Conservation (phyloP, 2,329 filamentous ascomycete genomes). For the Pochonia chlamydosporia region DNA sequence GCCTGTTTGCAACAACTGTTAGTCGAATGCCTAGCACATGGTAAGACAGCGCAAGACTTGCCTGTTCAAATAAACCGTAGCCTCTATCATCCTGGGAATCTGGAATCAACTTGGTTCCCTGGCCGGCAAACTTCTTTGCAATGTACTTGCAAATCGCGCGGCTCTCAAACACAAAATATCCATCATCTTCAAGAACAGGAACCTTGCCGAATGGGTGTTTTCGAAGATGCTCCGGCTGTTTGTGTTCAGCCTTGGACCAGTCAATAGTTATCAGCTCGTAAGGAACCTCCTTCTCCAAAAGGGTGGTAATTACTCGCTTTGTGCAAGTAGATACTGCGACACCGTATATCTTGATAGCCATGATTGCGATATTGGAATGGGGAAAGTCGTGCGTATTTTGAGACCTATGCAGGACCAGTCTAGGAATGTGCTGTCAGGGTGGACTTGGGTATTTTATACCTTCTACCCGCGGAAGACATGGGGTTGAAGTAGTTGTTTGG, state of each 20-base stretch:
- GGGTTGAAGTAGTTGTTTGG: too few species aligned
- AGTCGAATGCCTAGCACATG: background rate
- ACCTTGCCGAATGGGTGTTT: constrained; percentile 6
- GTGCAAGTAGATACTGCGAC: background rate
- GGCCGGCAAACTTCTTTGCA: background rate
- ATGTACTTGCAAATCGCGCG: constrained; percentile 4
- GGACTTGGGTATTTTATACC: too few species aligned
- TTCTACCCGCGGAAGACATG: too few species aligned
- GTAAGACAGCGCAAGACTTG: background rate
- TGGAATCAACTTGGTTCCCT: background rate
- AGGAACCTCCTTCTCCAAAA: background rate
- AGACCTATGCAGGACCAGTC: too few species aligned
- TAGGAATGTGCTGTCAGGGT: too few species aligned
- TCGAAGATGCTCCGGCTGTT: background rate
- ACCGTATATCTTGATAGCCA: background rate
- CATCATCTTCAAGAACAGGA: constrained; percentile 5
- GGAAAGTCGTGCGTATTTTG: too few species aligned
- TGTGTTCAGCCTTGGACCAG: background rate
- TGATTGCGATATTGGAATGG: constrained; percentile 25
- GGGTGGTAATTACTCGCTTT: background rate
- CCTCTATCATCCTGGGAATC: background rate
- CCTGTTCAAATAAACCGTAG: background rate
- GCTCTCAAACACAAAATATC: background rate
- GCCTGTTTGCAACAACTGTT: background rate
- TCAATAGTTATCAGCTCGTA: background rate